Percentiles rank a stretch among this genome's conserved stretches.
Conservation (phyloP, 148 eudicot genomes). For the Cornus controversa region DNA sequence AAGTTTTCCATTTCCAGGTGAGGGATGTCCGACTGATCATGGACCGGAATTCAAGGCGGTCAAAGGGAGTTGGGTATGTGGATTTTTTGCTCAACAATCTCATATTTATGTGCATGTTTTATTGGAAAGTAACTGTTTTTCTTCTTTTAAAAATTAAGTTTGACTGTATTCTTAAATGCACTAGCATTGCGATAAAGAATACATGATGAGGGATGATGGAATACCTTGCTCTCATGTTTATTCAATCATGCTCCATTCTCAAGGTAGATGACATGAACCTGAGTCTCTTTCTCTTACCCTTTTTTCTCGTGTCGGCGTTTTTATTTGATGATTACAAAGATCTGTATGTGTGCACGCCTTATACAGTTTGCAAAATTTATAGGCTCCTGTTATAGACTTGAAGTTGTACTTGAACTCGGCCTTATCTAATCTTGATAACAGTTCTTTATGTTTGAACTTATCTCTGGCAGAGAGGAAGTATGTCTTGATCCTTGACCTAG, state of each 20-base stretch:
- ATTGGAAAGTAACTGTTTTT: conserved; percentile 26
- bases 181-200: conserved; percentile 56
- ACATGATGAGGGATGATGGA: conserved; percentile 65
- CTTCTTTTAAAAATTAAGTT: conserved; percentile 33
- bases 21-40: conserved; percentile 93
- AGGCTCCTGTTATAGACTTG: neutral
- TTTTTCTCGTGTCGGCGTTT: neutral
- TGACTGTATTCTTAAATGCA: conserved; percentile 54
- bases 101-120: conserved; percentile 12
- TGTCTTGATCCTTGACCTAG: conserved; percentile 6
- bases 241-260: conserved; percentile 54
- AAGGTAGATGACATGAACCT: conserved; percentile 62
- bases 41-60: conserved; percentile 93
- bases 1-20: conserved; percentile 47
- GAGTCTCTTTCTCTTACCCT: conserved; percentile 25
- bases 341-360: neutral
- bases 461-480: too few relatives aligned
- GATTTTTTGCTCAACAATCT: conserved; percentile 7
- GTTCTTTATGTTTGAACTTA: conserved; percentile 3
- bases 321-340: neutral
- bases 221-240: conserved; percentile 58
- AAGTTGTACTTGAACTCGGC: neutral
- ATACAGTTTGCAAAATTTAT: neutral
- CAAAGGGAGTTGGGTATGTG: conserved; percentile 98
- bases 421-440: neutral